A percentile compares a stretch with the other conserved stretches of the same genome.
Conservation (phyloP, 139 green algal genomes). For the Micromonas commoda region DNA sequence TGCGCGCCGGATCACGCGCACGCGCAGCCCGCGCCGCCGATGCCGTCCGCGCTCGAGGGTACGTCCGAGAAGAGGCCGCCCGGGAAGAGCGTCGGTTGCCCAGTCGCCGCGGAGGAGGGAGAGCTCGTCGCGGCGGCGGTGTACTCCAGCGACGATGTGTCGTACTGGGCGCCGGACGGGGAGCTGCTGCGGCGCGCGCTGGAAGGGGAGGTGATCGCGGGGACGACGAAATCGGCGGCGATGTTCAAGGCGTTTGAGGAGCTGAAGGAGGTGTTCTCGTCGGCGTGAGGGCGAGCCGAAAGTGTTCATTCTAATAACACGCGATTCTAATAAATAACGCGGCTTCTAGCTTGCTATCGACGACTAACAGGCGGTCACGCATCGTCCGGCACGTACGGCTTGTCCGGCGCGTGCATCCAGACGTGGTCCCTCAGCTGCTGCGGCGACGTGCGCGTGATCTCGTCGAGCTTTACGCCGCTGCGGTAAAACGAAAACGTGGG, state of each 20-base stretch:
- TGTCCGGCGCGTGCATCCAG: slow-evolving; percentile 36
- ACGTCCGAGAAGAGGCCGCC: background rate
- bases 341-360: no score
- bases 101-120: background rate
- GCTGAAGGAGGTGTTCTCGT: background rate
- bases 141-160: background rate
- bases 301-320: background rate
- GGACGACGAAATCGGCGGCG: background rate
- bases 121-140: background rate
- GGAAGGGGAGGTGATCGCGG: background rate
- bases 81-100: background rate
- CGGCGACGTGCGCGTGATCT: slow-evolving; percentile 31
- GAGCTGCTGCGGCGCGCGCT: background rate
- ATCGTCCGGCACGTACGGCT: background rate
- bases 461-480: slow-evolving; percentile 41
- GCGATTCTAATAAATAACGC: background rate
- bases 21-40: no score
- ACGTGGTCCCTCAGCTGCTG: slow-evolving; percentile 37
- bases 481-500: slow-evolving; percentile 48
- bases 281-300: no score
- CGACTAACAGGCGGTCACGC: background rate
- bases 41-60: no score
- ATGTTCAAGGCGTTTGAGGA: background rate
- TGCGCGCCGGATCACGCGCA: background rate
- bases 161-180: background rate